phyloP scores from a whole-genome alignment of 2,329 filamentous ascomycete species.

The Aureobasidium sp. region DNA sequence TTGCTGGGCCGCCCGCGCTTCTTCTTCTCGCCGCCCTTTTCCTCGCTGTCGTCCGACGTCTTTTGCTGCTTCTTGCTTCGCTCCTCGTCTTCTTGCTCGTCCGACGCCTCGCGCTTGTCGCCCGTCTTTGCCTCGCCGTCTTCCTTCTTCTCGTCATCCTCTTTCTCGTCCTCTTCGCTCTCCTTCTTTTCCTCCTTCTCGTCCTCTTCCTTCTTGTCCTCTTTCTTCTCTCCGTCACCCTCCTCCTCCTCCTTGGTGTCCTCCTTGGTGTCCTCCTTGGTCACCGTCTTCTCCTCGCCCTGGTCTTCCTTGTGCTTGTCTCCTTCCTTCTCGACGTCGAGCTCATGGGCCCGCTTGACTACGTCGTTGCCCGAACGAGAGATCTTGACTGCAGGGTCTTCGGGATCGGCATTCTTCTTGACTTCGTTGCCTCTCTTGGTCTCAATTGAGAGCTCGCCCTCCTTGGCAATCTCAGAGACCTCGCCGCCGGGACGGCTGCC shows the following conservation, averaged over 20 bases:
- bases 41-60: slow-evolving; percentile 26
- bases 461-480: slow-evolving; percentile 49
- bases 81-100: slow-evolving; percentile 25
- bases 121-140: slow-evolving; percentile 22
- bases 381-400: slow-evolving; percentile 56
- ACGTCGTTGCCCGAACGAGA: slow-evolving; percentile 56
- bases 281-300: slow-evolving; percentile 23
- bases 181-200: slow-evolving; percentile 19
- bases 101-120: slow-evolving; percentile 22
- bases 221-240: slow-evolving; percentile 20
- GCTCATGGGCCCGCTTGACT: slow-evolving; percentile 55
- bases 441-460: slow-evolving; percentile 54
- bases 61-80: slow-evolving; percentile 21
- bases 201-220: slow-evolving; percentile 23
- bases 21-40: slow-evolving; percentile 33
- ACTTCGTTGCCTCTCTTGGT: slow-evolving; percentile 58
- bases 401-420: slow-evolving; percentile 54
- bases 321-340: slow-evolving; percentile 48
- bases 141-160: slow-evolving; percentile 21
- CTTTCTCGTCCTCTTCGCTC: slow-evolving; percentile 21
- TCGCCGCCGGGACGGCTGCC: slow-evolving; percentile 50
- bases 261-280: slow-evolving; percentile 17
- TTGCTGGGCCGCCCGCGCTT: slow-evolving; percentile 40
- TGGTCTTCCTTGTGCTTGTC: slow-evolving; percentile 33
- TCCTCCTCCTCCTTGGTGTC: slow-evolving; percentile 20